Evolutionary conservation across 352 stramenopile species (phyloP).

Genomic region (Halophytophthora polymorphica): DNA sequence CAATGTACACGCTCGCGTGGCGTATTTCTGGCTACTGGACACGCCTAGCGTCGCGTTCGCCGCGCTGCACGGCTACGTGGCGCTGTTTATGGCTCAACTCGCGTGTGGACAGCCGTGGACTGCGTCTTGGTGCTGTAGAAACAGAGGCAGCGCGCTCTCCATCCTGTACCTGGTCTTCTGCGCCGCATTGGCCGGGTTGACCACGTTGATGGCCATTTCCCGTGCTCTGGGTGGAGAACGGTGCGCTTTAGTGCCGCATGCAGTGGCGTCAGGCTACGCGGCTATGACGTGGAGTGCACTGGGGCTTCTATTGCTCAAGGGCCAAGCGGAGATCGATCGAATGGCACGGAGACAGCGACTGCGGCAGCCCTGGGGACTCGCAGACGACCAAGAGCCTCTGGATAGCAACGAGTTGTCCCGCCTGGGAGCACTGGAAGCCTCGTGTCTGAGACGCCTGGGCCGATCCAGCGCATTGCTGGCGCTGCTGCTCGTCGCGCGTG

Average conservation of each 20-base stretch:
- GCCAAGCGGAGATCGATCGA: no score
- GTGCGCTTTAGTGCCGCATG: no score
- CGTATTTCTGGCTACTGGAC: slow-evolving; percentile 33
- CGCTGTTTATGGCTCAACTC: slow-evolving; percentile 28
- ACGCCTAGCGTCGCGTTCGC: slow-evolving; percentile 25
- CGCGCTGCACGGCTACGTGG: slow-evolving; percentile 28
- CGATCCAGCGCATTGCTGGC: no score
- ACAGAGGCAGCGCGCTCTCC: background rate
- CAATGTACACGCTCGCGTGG: background rate
- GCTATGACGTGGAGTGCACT: background rate
- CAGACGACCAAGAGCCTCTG: no score
- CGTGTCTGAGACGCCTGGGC: no score
- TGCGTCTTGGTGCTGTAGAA: background rate
- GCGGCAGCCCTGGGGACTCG: no score
- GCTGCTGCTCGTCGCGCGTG: no score
- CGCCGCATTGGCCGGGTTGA: background rate
- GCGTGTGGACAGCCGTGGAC: slow-evolving; percentile 23
- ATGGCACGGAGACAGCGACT: no score
- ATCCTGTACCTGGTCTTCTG: slow-evolving; percentile 1
- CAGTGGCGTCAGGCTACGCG: background rate
- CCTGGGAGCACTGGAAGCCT: no score
- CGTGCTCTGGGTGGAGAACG: no score
- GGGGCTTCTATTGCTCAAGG: background rate
- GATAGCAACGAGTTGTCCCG: no score
- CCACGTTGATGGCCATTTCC: background rate